phyloP scores from a whole-genome alignment of 225 moss, liverwort and hornwort genomes.

The Marchantia polymorpha region DNA sequence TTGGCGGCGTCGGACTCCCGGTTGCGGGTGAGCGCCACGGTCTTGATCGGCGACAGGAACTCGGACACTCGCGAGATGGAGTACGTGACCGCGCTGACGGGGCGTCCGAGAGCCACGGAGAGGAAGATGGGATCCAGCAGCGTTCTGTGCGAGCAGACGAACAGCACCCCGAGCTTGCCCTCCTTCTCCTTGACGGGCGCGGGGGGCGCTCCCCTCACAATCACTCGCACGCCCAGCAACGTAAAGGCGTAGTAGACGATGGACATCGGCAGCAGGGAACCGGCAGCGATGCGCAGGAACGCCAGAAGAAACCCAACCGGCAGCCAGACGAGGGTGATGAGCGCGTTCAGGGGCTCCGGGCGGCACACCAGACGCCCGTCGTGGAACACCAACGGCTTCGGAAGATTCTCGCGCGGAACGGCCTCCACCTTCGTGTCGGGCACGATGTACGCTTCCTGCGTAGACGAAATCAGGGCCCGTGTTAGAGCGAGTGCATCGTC shows the following conservation, averaged over 20 bases:
- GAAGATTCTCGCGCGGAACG: slow-evolving; percentile 31
- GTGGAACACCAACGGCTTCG: slow-evolving; percentile 50
- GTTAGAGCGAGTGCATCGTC: no score
- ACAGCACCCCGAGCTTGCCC: slow-evolving; percentile 42
- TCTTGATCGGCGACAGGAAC: slow-evolving; percentile 70
- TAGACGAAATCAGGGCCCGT: not conserved
- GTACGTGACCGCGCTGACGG: slow-evolving; percentile 77
- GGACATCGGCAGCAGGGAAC: slow-evolving; percentile 41
- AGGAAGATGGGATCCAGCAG: slow-evolving; percentile 73
- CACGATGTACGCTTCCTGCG: slow-evolving; percentile 45
- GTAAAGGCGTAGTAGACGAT: slow-evolving; percentile 36
- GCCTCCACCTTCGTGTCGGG: slow-evolving; percentile 27
- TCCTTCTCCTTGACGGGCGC: slow-evolving; percentile 14
- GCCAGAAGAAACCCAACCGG: slow-evolving; percentile 50
- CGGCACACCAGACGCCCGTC: slow-evolving; percentile 49
- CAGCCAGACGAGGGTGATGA: slow-evolving; percentile 40
- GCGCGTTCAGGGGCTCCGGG: slow-evolving; percentile 39
- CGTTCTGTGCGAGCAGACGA: slow-evolving; percentile 70
- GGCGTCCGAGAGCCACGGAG: slow-evolving; percentile 53
- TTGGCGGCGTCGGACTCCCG: slow-evolving; percentile 62
- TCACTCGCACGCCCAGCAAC: slow-evolving; percentile 39
- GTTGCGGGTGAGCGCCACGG: slow-evolving; percentile 65
- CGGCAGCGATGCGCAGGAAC: slow-evolving; percentile 39
- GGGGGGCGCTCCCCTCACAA: slow-evolving; percentile 41
- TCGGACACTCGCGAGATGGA: slow-evolving; percentile 75